Percentiles rank a stretch among this genome's conserved stretches.
Evolutionary conservation across 345 rosid genomes (phyloP).

Genomic region (Heritiera fomes): DNA sequence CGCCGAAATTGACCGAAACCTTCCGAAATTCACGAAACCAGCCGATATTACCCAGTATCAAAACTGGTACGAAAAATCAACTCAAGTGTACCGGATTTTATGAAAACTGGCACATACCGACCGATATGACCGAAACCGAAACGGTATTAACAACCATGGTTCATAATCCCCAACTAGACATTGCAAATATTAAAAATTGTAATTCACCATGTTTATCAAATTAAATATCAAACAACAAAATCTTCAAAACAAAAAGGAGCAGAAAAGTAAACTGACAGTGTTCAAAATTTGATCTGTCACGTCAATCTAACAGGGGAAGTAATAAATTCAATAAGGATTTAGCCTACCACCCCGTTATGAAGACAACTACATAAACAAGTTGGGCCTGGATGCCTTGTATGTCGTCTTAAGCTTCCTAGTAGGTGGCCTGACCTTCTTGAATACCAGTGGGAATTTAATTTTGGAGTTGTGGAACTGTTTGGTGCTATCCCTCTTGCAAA

Average conservation of each 20-base stretch:
- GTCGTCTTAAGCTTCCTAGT: slow-evolving; percentile 71
- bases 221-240: neutral
- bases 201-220: slow-evolving; percentile 8
- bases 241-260: neutral
- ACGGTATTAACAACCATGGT: too few species aligned
- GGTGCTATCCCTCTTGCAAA: slow-evolving; percentile 71
- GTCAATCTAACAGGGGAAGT: neutral
- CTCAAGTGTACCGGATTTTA: too few species aligned
- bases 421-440: slow-evolving; percentile 68
- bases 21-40: too few species aligned
- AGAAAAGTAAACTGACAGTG: neutral
- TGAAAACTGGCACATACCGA: too few species aligned
- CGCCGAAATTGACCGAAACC: too few species aligned
- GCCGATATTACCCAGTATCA: too few species aligned
- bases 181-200: neutral
- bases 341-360: neutral
- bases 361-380: slow-evolving; percentile 53
- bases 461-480: slow-evolving; percentile 69
- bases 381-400: slow-evolving; percentile 72
- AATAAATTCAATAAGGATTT: neutral
- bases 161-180: neutral
- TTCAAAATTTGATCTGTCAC: neutral
- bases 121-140: too few species aligned
- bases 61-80: too few species aligned
- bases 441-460: slow-evolving; percentile 67